Base-by-base conservation (phyloP, 2,329 filamentous ascomycete genomes). In the Scorias spongiosa region DNA sequence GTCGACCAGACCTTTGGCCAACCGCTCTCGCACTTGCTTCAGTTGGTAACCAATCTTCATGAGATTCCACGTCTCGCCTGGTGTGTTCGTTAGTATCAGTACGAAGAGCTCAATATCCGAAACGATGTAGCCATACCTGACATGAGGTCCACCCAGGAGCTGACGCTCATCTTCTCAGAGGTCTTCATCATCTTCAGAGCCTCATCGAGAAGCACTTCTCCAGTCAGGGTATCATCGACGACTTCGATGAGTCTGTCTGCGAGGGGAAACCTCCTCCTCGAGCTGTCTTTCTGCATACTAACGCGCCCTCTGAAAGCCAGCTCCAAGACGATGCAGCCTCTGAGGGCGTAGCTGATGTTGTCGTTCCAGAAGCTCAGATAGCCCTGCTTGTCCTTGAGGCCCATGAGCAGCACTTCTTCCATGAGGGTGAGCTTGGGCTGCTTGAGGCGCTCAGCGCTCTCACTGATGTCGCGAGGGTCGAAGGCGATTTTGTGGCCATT, bases 11-110 rank as follows among this genome's bases (percentile, higher is more conserved):
- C 91, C 91, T 68, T 98, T 98, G 59, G 88, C 89, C 45, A 98
- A 76, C 46, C 91, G 84, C 70, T 98, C 91, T 61, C 91, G 87
- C 46, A 98, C 91, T 74, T 98, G 91, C 71, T 98, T 98, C 56
- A 98, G 76, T 71, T 98, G 91, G 67, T 98, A 98, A 63, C 91
- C 91, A 57, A 98, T 98, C 73, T 98, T 98, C 91, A 98, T 96
- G 52, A 98, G 71, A 63, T 98, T 98, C 91, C 91, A 98, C 44
- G 91, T 98, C 67, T 98, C 91, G 63, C 91, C 89, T 96, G 60
- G 46, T 42, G 32, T 51, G 59, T 60, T 43, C 20, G 20, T 26
- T 26, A 26, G 20, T 7, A 26, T 26, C 20, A 26, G 7, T 48
- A 47, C 43, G 41, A 37, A 41, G 14, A 17, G 8, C 18, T 42